Percentiles rank a stretch among this genome's conserved stretches.
Conservation (phyloP, 192 early-diverging fungal species). For the Entomortierella parvispora region DNA sequence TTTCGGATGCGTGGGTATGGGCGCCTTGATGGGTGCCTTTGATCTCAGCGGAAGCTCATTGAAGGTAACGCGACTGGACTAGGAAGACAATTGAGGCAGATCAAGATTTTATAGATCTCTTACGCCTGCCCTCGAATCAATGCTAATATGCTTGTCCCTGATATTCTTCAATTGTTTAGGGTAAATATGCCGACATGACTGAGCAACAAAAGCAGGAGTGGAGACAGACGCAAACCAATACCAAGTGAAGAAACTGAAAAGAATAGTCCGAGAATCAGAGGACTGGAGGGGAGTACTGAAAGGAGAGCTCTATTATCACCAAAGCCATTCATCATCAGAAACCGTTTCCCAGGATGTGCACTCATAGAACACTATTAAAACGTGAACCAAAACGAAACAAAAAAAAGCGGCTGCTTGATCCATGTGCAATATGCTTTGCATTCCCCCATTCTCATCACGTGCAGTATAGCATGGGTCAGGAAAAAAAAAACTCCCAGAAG, state of each 20-base stretch:
- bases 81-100: neutral
- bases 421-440: neutral
- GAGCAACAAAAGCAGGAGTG: constrained; percentile 55
- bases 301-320: neutral
- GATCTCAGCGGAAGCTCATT: constrained; percentile 68
- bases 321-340: neutral
- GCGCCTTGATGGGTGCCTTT: constrained; percentile 72
- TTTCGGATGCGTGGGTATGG: constrained; percentile 71
- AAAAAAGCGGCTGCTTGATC: no score
- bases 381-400: neutral
- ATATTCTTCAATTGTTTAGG: constrained; percentile 17
- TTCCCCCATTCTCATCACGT: no score
- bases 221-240: constrained; percentile 57
- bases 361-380: neutral
- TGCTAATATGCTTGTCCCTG: no score
- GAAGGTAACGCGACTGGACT: constrained; percentile 55
- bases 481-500: neutral
- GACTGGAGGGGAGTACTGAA: neutral
- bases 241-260: constrained; percentile 25
- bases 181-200: constrained; percentile 52
- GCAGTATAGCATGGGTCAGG: neutral
- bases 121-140: no score
- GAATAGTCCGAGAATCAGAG: neutral
- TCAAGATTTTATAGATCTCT: neutral
- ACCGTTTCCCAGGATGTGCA: neutral